These are phyloP conservation scores for Rhynchosporium graminicola DNA, from an alignment of 2,329 filamentous ascomycete genomes.

Conservation along the genomic window DNA sequence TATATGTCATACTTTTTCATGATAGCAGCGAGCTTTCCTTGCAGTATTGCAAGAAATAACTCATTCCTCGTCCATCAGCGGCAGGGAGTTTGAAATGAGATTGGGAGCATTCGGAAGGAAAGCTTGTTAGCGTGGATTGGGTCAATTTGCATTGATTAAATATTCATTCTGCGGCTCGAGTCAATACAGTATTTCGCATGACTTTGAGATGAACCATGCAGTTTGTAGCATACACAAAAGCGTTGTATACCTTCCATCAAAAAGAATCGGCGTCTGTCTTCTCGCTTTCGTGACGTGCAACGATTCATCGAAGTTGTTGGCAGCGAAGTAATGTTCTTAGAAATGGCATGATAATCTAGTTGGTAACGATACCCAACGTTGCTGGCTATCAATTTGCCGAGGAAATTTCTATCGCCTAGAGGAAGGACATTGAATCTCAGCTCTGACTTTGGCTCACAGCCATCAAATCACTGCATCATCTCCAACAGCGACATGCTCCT, in stretches of 20 bases:
- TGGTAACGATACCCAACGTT: too few species aligned
- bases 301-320: too few species aligned
- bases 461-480: too few species aligned
- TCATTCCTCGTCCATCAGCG: neutral
- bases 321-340: too few species aligned
- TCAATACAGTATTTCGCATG: neutral
- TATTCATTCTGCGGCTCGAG: conserved; percentile 6
- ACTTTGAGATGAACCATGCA: conserved; percentile 8
- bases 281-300: too few species aligned
- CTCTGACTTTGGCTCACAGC: too few species aligned
- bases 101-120: conserved; percentile 5
- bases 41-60: neutral
- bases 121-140: neutral
- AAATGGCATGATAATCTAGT: too few species aligned
- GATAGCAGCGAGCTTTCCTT: conserved; percentile 13
- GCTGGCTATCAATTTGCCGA: too few species aligned
- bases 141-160: neutral
- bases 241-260: neutral
- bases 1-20: conserved; percentile 2
- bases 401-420: too few species aligned
- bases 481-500: too few species aligned
- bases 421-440: too few species aligned
- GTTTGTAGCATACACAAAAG: conserved; percentile 9
- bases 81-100: neutral
- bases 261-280: too few species aligned